Percentiles rank a stretch among this genome's conserved stretches.
phyloP scores from a whole-genome alignment of 176 grass and related monocot species.

The Avena atlantica region DNA sequence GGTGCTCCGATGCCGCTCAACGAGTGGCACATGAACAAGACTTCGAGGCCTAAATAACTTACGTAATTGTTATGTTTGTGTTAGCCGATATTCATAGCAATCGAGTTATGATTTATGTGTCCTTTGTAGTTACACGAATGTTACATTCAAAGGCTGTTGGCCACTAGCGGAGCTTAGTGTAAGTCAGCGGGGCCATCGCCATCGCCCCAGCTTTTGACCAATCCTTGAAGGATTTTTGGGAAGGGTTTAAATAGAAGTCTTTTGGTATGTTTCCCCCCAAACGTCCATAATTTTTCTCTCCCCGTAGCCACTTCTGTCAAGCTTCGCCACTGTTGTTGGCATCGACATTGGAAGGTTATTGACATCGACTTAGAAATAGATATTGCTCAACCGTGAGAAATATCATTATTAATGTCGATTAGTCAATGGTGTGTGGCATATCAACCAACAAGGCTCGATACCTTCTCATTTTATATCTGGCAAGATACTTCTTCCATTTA shows the following conservation, averaged over 20 bases:
- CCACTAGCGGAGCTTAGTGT: too few relatives aligned
- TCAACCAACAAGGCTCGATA: not conserved
- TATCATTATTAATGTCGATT: not conserved
- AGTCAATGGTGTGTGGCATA: not conserved
- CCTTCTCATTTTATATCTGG: not conserved
- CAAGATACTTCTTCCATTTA: not conserved
- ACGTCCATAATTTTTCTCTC: too few relatives aligned
- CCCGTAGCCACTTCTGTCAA: too few relatives aligned
- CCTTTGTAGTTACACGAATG: not conserved
- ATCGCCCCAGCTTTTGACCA: too few relatives aligned
- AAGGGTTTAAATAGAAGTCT: too few relatives aligned
- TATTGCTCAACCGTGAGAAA: not conserved
- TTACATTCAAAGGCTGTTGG: not conserved
- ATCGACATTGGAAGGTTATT: not conserved
- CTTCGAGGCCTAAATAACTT: not conserved
- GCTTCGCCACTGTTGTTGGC: not conserved
- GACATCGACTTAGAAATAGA: not conserved
- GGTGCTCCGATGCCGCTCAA: too few relatives aligned
- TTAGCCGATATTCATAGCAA: not conserved
- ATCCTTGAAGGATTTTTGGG: too few relatives aligned
- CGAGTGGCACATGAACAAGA: not conserved
- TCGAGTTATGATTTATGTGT: not conserved
- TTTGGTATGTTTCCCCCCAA: too few relatives aligned
- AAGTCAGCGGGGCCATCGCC: too few relatives aligned
- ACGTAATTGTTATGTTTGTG: not conserved